Base-by-base conservation (phyloP, 2,329 filamentous ascomycete genomes). In the Elsinoe batatas region DNA sequence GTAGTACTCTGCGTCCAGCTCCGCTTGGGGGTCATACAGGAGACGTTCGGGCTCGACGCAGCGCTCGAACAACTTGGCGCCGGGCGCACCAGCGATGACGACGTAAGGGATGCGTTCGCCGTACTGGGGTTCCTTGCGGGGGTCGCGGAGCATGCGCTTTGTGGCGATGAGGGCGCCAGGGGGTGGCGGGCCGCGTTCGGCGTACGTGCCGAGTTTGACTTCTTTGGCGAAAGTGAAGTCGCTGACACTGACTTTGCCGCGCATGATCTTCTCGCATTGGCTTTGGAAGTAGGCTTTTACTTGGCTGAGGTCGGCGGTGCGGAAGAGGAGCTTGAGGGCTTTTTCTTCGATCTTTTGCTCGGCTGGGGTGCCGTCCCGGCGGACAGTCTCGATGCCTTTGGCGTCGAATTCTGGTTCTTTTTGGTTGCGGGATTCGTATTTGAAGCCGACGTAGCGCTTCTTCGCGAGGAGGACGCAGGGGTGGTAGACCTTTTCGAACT, bases 401-500 rank as follows among this genome's bases (percentile, higher is more conserved):
- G 93, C 94, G 67, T 98, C 94, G 61, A 97, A 97, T 1, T 95
- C 87, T 0, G 93, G 91, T 61, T 84, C 82, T 7, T 69, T 74
- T 66, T 98, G 93, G 13, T 79, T 76, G 36, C 79, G 80, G 61
- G 77, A 81, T 67, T 98, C 93, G 72, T 94, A 98, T 68, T 95
- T 96, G 76, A 95, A 96, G 5, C 94, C 94, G 3, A 97, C 94
- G 64, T 98, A 98, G 56, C 93, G 86, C 68, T 98, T 98, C 74
- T 98, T 98, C 15, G 94, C 90, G 0, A 98, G 79, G 3, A 98
- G 78, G 0, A 97, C 83, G 67, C 91, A 97, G 0, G 94, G 93
- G 60, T 95, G 87, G 69, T 98, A 98, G 1, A 98, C 91, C 64
- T 98, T 98, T 68, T 98, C 93, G 63, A 98, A 96, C 68, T 97